Evolutionary conservation across 2,329 filamentous ascomycete species (phyloP).

Genomic region (Colletotrichum agaves): DNA sequence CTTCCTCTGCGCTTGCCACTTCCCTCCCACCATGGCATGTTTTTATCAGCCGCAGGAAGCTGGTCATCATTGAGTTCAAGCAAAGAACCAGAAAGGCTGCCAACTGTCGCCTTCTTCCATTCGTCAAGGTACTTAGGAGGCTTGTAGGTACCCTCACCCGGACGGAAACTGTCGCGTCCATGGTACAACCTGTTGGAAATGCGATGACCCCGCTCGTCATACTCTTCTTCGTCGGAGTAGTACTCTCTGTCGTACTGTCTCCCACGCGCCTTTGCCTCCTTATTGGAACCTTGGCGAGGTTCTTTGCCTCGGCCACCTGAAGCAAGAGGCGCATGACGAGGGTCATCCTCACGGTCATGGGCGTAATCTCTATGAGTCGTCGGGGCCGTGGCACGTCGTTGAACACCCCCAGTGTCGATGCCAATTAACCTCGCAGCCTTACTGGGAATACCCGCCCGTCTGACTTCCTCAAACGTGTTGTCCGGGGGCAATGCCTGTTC

Average conservation of each 20-base stretch:
- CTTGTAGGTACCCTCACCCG: constrained; percentile 67
- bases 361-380: constrained; percentile 27
- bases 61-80: constrained; percentile 66
- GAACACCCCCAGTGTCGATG: constrained; percentile 26
- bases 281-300: background rate
- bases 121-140: constrained; percentile 73
- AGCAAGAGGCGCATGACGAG: constrained; percentile 2
- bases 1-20: constrained; percentile 58
- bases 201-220: constrained; percentile 44
- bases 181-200: constrained; percentile 56
- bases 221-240: constrained; percentile 44
- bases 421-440: constrained; percentile 39
- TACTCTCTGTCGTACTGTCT: constrained; percentile 38
- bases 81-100: constrained; percentile 66
- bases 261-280: constrained; percentile 10
- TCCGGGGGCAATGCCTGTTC: constrained; percentile 49
- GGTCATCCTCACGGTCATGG: constrained; percentile 19
- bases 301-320: constrained; percentile 17
- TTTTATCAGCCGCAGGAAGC: constrained; percentile 54
- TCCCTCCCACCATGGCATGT: constrained; percentile 82
- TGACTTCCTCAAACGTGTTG: constrained; percentile 35
- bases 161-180: constrained; percentile 53
- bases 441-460: constrained; percentile 29
- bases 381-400: constrained; percentile 37
- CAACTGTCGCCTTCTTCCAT: constrained; percentile 76